Evolutionary conservation across 23 red algal genomes (phyloP).

Genomic region (Gracilaria caudata): DNA sequence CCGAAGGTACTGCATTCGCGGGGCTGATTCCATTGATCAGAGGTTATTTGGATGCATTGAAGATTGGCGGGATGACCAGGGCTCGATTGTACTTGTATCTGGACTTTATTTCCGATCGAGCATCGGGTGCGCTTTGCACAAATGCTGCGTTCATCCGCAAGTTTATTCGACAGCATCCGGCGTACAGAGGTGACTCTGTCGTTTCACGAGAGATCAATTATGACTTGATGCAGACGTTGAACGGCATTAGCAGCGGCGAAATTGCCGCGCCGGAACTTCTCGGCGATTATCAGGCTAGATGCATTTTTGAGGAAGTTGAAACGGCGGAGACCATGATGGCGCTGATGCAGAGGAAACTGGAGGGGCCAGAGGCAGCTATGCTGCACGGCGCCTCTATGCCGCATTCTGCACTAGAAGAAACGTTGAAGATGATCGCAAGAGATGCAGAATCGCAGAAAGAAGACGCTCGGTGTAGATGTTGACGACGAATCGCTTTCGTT

Average conservation of each 20-base stretch:
- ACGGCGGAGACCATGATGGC: conserved; percentile 62
- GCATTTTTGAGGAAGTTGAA: conserved; percentile 46
- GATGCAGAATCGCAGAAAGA: not conserved
- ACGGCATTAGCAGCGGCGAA: conserved; percentile 76
- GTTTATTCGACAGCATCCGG: conserved; percentile 81
- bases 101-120: conserved; percentile 90
- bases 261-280: conserved; percentile 69
- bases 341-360: conserved; percentile 59
- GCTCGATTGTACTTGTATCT: conserved; percentile 74
- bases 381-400: conserved; percentile 63
- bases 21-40: conserved; percentile 93
- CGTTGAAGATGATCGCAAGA: conserved; percentile 6
- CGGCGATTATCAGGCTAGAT: conserved; percentile 69
- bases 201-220: conserved; percentile 73
- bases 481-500: not conserved
- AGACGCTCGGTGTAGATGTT: conserved; percentile 38
- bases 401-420: conserved; percentile 1
- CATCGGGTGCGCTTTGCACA: conserved; percentile 74
- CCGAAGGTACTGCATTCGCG: conserved; percentile 78
- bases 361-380: conserved; percentile 60
- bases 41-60: conserved; percentile 90
- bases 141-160: conserved; percentile 85
- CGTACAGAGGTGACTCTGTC: conserved; percentile 78
- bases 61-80: conserved; percentile 58
- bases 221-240: conserved; percentile 80